Percentiles rank a stretch among this genome's conserved stretches.
phyloP scores from a whole-genome alignment of 805 yeast genomes.

The Zygosaccharomyces lentus region DNA sequence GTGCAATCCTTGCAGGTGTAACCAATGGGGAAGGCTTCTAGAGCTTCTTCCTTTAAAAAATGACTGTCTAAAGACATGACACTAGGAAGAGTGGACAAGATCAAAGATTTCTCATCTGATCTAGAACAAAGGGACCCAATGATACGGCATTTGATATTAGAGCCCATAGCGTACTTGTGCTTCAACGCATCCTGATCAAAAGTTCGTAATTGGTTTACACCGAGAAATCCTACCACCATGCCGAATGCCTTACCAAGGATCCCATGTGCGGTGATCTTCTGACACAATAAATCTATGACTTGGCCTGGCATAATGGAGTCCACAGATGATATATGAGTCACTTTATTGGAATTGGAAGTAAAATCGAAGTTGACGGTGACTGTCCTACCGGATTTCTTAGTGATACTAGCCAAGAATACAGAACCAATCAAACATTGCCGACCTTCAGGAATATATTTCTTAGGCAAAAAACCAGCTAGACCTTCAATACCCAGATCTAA shows the following conservation, averaged over 20 bases:
- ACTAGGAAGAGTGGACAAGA: slow-evolving; percentile 58
- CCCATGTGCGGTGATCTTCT: slow-evolving; percentile 58
- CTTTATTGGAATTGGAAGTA: slow-evolving; percentile 43
- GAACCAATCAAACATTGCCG: slow-evolving; percentile 52
- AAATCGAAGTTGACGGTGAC: slow-evolving; percentile 51
- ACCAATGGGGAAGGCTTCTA: slow-evolving; percentile 78
- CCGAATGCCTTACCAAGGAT: slow-evolving; percentile 71
- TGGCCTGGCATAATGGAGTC: slow-evolving; percentile 87
- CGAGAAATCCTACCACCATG: slow-evolving; percentile 65
- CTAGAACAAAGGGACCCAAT: slow-evolving; percentile 52
- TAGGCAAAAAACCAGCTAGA: slow-evolving; percentile 68
- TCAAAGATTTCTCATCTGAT: slow-evolving; percentile 52
- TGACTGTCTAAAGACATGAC: slow-evolving; percentile 34
- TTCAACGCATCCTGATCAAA: slow-evolving; percentile 46
- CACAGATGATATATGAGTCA: slow-evolving; percentile 59
- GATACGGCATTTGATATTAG: slow-evolving; percentile 65
- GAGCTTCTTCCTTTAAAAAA: slow-evolving; percentile 32
- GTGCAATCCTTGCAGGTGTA: slow-evolving; percentile 49
- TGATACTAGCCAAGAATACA: slow-evolving; percentile 59
- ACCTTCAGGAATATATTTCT: slow-evolving; percentile 51
- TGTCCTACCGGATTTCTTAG: slow-evolving; percentile 42
- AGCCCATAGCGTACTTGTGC: slow-evolving; percentile 64
- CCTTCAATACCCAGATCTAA: slow-evolving; percentile 62
- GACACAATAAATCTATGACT: slow-evolving; percentile 65
- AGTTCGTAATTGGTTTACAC: slow-evolving; percentile 57